Base-by-base conservation (phyloP, 306 rosid genomes). In the Casuarina equisetifolia region DNA sequence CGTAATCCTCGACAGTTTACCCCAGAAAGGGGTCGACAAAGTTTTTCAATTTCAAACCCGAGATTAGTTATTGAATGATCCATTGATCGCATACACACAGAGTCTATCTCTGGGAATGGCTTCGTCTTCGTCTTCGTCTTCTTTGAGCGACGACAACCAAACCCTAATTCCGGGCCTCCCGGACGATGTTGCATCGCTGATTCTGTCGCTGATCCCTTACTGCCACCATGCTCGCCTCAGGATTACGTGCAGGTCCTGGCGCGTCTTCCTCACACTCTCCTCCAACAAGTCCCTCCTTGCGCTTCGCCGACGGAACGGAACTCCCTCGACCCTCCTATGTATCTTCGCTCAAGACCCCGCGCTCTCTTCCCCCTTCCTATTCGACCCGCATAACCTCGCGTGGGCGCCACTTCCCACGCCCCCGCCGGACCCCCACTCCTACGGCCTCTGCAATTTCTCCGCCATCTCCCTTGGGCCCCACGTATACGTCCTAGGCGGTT, bases 401-500 rank as follows among this genome's bases (percentile, higher is more conserved):
- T 94, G 97, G 98, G 82, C 84, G 39, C 89, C 89, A 5, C 92
- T 94, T 42, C 98, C 97, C 0, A 90, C 87, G 5, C 87, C 88
- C 85, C 98, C 98, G 17, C 86, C 92, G 69, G 85, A 87, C 76
- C 97, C 98, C 1, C 81, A 88, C 61, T 87, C 85, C 6, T 94
- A 94, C 84, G 95, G 90, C 20, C 91, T 89, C 72, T 94, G 97
- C 78, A 92, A 94, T 86, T 94, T 94, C 84, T 36, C 90, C 69
- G 79, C 97, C 16, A 17, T 94, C n/a, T 66, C 93, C 1, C 17
- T 90, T 12, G 92, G 92, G 4, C 83, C 88, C 20, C 76, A 83
- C 74, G 78, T 94, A 78, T 90, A 86, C 61, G 88, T 92, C 6
- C 76, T 94, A 74, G 97, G 98, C 0, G 98, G 97, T 0, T 92